phyloP scores from a whole-genome alignment of 1,139 yeast species.

The Saccharomyces hybrid region DNA sequence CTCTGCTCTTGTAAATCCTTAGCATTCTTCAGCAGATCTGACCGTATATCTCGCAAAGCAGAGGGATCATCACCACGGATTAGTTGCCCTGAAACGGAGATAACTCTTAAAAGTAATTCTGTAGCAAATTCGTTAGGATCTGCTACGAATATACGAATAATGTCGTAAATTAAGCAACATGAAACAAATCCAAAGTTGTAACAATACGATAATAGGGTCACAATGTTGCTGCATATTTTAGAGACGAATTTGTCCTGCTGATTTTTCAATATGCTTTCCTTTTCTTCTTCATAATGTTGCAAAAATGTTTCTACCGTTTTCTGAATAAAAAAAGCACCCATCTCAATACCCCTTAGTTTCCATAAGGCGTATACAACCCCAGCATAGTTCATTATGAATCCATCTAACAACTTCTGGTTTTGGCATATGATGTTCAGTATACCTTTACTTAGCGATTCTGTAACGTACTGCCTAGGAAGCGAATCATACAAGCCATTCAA shows the following conservation, averaged over 20 bases:
- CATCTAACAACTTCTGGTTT: no score
- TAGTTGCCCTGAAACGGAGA: conserved; percentile 74
- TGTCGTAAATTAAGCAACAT: conserved; percentile 67
- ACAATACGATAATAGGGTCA: conserved; percentile 68
- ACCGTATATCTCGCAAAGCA: conserved; percentile 73
- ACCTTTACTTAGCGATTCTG: no score
- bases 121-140: conserved; percentile 65
- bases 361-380: no score
- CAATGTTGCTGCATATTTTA: conserved; percentile 60
- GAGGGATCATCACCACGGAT: conserved; percentile 86
- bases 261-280: conserved; percentile 24
- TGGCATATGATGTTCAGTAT: no score
- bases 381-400: no score
- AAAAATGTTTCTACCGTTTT: conserved; percentile 58
- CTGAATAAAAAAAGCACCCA: no score
- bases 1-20: conserved; percentile 35
- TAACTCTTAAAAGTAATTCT: conserved; percentile 63
- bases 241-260: conserved; percentile 12
- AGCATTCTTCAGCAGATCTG: conserved; percentile 45
- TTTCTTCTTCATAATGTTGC: conserved; percentile 34
- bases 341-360: no score
- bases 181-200: conserved; percentile 73
- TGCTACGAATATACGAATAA: conserved; percentile 50
- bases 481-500: no score
- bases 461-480: no score